Percentiles rank a stretch among this genome's conserved stretches.
These are phyloP conservation scores for Plectosphaerella cucumerina DNA, from an alignment of 2,329 filamentous ascomycete genomes.

Conservation along the genomic window DNA sequence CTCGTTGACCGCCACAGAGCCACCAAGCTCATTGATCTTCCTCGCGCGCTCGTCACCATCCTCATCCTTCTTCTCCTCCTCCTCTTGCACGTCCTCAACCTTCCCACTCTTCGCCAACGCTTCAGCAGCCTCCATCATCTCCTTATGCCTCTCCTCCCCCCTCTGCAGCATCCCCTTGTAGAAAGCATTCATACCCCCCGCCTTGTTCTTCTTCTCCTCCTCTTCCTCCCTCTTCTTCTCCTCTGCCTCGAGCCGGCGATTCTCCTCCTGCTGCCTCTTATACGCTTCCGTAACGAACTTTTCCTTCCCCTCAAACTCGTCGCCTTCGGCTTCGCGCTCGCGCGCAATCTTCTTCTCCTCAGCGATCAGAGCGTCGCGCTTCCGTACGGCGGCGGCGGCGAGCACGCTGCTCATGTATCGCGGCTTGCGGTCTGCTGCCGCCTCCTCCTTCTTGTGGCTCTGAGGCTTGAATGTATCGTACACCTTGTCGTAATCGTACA, in stretches of 20 bases:
- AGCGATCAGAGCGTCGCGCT: conserved; percentile 72
- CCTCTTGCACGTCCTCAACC: conserved; percentile 22
- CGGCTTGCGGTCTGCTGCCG: conserved; percentile 58
- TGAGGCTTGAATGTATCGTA: conserved; percentile 73
- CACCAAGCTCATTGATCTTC: conserved; percentile 61
- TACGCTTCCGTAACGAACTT: conserved; percentile 84
- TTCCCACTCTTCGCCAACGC: conserved; percentile 41
- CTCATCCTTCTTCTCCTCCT: conserved; percentile 40
- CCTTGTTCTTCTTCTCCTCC: conserved; percentile 59
- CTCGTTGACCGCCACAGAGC: conserved; percentile 67
- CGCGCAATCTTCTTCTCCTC: conserved; percentile 76
- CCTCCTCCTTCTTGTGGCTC: conserved; percentile 47
- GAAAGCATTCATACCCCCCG: conserved; percentile 72
- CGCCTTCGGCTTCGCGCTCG: conserved; percentile 75
- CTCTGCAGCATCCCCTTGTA: conserved; percentile 70
- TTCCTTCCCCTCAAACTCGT: conserved; percentile 78
- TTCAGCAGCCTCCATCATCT: conserved; percentile 64
- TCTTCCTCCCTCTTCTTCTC: conserved; percentile 63
- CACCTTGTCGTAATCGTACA: conserved; percentile 83
- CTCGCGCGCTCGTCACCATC: conserved; percentile 60
- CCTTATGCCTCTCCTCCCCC: conserved; percentile 65
- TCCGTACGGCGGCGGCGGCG: conserved; percentile 69
- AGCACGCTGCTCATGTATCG: conserved; percentile 77
- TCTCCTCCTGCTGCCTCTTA: conserved; percentile 75
- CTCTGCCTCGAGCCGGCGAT: conserved; percentile 64